Base-by-base conservation (phyloP, 192 early-diverging fungal genomes). In the Paraglomus brasilianum region DNA sequence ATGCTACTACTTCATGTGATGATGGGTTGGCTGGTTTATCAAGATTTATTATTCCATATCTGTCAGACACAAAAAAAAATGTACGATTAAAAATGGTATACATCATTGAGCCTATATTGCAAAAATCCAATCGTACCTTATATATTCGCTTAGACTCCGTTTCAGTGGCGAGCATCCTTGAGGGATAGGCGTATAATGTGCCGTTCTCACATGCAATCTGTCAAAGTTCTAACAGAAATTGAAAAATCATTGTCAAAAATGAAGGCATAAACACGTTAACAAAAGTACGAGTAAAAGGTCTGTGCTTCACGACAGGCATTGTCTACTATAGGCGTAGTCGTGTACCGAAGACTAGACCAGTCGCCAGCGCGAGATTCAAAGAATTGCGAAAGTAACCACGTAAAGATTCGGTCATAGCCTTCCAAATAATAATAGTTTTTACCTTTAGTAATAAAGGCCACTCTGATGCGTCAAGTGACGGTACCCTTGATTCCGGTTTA, bases 21-120 rank as follows among this genome's bases (percentile, higher is more conserved):
- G 95, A 98, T 59, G 97, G 97, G 84, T 99, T 99, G 40, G 97
- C 89, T 41, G 97, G 97, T 84, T 99, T 99, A 86, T 99, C 97
- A 70, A 99, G 85, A 85, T 99, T 99, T 82, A 99, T 99, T 55
- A 96, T 90, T 76, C 97, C 97, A 84, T 97, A 99, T 76, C 84
- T 88, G 66, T 8, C 9, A 42, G 43, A 47, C 39, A 49, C 14
- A 30, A 21, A 9, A 68, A n/a, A n/a, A 51, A 15, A 17, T 22
- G 22, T 4, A 39, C 15, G 63, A 55, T 36, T 17, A 40, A 15
- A 56, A 24, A 2, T 10, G 5, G 40, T 57, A 24, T 50, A 14
- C 46, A 19, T n/a, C 6, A 17, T 22, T 13, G 40, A 36, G 41
- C 57, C 61, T 38, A 51, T 39, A 5, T 68, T 21, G 7, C 9